phyloP scores from a whole-genome alignment of 495 filamentous ascomycete genomes.

The Podospora conica region DNA sequence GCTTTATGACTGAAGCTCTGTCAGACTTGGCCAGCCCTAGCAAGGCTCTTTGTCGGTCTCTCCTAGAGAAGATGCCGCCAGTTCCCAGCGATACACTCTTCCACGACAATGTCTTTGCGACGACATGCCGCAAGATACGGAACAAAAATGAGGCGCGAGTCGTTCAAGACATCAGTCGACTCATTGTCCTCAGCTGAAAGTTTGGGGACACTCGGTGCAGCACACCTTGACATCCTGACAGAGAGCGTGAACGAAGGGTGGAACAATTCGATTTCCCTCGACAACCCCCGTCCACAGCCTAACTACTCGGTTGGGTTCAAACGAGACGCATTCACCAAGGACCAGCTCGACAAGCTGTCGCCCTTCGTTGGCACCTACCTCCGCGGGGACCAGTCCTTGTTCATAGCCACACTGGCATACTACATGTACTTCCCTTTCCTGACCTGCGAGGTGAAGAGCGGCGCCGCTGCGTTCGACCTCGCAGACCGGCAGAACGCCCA shows the following conservation, averaged over 20 bases:
- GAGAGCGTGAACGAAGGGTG: constrained; percentile 43
- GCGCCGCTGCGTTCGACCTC: constrained; percentile 27
- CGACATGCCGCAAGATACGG: constrained; percentile 27
- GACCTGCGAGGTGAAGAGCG: constrained; percentile 23
- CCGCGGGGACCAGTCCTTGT: constrained; percentile 5
- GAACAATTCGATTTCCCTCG: constrained; percentile 31
- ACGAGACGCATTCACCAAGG: constrained; percentile 35
- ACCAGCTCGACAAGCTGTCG: constrained; percentile 36
- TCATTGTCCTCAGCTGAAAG: constrained; percentile 36
- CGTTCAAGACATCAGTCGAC: constrained; percentile 32
- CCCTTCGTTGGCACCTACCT: constrained; percentile 28
- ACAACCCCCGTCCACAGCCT: constrained; percentile 34
- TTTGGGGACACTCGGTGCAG: constrained; percentile 26
- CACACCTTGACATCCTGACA: constrained; percentile 16
- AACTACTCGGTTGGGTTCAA: constrained; percentile 35
- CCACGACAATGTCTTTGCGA: constrained; percentile 31
- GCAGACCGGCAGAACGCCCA: constrained; percentile 19
- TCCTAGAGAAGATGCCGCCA: constrained; percentile 28
- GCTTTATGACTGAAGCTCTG: background rate
- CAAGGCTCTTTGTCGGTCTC: constrained; percentile 22
- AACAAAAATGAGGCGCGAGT: constrained; percentile 35
- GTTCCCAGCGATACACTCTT: constrained; percentile 35
- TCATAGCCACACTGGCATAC: constrained; percentile 26
- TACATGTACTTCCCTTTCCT: constrained; percentile 28
- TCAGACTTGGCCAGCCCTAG: constrained; percentile 8